phyloP scores from a whole-genome alignment of 257 asterid genomes.

The Jaltomata sinuosa region DNA sequence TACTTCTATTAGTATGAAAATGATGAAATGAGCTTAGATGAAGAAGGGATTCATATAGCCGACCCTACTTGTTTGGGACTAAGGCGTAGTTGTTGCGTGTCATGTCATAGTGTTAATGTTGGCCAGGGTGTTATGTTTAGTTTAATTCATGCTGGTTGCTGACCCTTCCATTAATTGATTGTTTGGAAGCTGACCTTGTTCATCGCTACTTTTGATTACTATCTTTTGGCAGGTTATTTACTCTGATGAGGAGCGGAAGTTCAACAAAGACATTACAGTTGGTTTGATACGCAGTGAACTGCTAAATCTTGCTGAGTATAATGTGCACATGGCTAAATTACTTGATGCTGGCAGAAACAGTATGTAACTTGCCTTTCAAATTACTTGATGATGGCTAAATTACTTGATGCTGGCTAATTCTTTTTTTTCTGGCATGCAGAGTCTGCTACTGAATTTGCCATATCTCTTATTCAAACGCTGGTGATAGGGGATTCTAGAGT shows the following conservation, averaged over 20 bases:
- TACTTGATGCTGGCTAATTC: too few relatives aligned
- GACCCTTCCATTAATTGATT: not conserved
- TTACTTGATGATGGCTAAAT: too few relatives aligned
- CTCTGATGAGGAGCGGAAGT: constrained; percentile 89
- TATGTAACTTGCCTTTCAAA: constrained; percentile 26
- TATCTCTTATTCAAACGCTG: constrained; percentile 67
- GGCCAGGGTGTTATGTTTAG: not conserved
- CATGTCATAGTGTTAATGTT: not conserved
- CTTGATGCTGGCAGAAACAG: constrained; percentile 95
- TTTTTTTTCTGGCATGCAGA: constrained; percentile 47
- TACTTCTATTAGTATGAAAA: not conserved
- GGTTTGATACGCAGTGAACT: constrained; percentile 81
- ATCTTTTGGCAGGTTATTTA: constrained; percentile 62
- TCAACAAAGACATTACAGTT: constrained; percentile 71
- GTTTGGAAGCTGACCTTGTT: not conserved
- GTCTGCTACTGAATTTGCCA: constrained; percentile 84
- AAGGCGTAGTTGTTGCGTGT: not conserved
- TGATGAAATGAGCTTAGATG: not conserved
- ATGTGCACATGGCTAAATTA: constrained; percentile 93
- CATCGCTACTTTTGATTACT: not conserved
- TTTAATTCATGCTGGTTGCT: not conserved
- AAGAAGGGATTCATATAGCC: not conserved
- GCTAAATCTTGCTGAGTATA: constrained; percentile 84
- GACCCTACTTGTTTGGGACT: not conserved
- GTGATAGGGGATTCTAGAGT: constrained; percentile 59